Evolutionary conservation across 345 rosid genomes (phyloP), one percentile per base, ranked within the genome.

Genomic region (Dovyalis caffra): DNA sequence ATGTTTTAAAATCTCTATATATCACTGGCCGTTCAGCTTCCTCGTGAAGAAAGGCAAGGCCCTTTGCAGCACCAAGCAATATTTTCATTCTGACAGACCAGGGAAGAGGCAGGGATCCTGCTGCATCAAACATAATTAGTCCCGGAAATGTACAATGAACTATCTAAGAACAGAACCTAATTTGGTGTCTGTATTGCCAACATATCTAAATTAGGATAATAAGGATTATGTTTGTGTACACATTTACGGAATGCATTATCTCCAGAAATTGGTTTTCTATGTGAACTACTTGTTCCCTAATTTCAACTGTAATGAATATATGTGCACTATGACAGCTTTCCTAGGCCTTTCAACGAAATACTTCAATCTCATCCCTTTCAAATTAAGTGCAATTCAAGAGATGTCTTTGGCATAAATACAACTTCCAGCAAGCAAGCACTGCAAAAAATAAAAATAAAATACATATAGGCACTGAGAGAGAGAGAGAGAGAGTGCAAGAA

Each of bases 21-120:
- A 86, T 86, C 70, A 86, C 85, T 38, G 88, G 88, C 37, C 74
- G 74, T 73, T 83, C 81, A 63, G 81, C 85, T 77, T 84, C 87
- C 74, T 82, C 87, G 6, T 86, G 89, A 75, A 86, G 86, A 80
- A 80, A 86, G 26, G 85, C 81, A 49, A 83, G 86, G 45, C 88
- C 88, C 75, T 78, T 79, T 0, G 86, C 88, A 56, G 86, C 88
- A 71, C 78, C 85, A 31, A 74, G 79, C 26, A 82, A 79, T 43
- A 83, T 72, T 77, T 85, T 85, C 80, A 83, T 81, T 66, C 87
- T 70, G 66, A 68, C 61, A 37, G 85, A 49, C 89, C 89, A 83
- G 8, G 85, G 77, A 60, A 86, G 84, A 47, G 89, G 89, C 66
- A 81, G 29, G 38, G 83, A 77, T 74, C 87, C 86, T 86, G 80